Percentiles rank a stretch among this genome's conserved stretches.
These are phyloP conservation scores for Hyaloscypha bicolor DNA, from an alignment of 495 filamentous ascomycete genomes.

Conservation along the genomic window DNA sequence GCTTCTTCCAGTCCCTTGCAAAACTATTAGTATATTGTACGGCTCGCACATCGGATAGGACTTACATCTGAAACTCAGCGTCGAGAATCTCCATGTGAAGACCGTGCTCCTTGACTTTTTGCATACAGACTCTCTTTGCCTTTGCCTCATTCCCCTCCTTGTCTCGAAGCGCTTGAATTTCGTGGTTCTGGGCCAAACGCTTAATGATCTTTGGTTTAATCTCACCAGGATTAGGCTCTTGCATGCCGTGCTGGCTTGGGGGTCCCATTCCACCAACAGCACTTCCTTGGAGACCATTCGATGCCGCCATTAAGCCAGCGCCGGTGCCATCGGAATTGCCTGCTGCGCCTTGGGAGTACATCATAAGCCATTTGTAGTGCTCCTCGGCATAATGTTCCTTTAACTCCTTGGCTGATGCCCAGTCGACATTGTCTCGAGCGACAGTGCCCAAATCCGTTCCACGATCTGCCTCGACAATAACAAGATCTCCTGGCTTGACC, in stretches of 20 bases:
- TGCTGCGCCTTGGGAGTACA: slow-evolving; percentile 83
- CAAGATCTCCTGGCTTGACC: slow-evolving; percentile 86
- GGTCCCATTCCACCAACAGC: slow-evolving; percentile 76
- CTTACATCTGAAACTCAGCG: slow-evolving; percentile 98
- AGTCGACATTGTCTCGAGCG: slow-evolving; percentile 77
- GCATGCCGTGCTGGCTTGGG: slow-evolving; percentile 68
- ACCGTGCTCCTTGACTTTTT: slow-evolving; percentile 92
- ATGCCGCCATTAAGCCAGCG: slow-evolving; percentile 56
- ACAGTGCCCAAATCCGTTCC: slow-evolving; percentile 97
- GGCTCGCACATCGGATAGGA: slow-evolving; percentile 23
- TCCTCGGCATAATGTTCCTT: slow-evolving; percentile 90
- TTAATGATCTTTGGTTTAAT: slow-evolving; percentile 96
- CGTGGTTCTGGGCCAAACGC: slow-evolving; percentile 85
- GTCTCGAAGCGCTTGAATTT: slow-evolving; percentile 82
- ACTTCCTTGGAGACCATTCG: slow-evolving; percentile 63
- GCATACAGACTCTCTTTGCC: slow-evolving; percentile 92
- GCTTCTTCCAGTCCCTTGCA: slow-evolving; percentile 93
- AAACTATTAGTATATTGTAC: slow-evolving; percentile 11
- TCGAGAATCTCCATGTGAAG: slow-evolving; percentile 98
- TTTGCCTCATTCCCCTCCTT: slow-evolving; percentile 98
- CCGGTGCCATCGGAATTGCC: slow-evolving; percentile 57
- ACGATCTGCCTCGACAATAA: slow-evolving; percentile 96
- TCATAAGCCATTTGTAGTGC: slow-evolving; percentile 96
- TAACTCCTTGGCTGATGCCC: slow-evolving; percentile 79
- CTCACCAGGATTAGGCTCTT: slow-evolving; percentile 73